A percentile compares a stretch with the other conserved stretches of the same genome.
phyloP scores from a whole-genome alignment of 805 yeast genomes.

The Metschnikowia sp. region DNA sequence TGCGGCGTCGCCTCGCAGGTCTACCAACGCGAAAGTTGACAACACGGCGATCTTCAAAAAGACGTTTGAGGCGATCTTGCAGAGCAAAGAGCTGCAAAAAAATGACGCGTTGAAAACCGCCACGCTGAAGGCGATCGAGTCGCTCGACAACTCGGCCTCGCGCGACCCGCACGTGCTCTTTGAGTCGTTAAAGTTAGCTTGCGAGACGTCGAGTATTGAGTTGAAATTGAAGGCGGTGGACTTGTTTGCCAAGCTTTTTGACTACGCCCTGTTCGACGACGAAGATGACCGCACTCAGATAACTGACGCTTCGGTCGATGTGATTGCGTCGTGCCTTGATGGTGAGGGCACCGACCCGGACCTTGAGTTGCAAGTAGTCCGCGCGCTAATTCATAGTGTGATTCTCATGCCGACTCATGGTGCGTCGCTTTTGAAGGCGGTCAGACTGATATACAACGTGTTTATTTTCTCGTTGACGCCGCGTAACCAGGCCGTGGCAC shows the following conservation, averaged over 20 bases:
- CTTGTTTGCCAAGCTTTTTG: conserved; percentile 80
- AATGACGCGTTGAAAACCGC: conserved; percentile 38
- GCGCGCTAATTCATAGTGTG: conserved; percentile 87
- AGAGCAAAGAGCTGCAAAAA: conserved; percentile 60
- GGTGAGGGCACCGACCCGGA: conserved; percentile 90
- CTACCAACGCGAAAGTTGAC: conserved; percentile 17
- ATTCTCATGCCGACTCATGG: conserved; percentile 88
- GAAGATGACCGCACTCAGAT: conserved; percentile 48
- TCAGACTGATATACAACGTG: conserved; percentile 89
- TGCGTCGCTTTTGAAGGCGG: conserved; percentile 79
- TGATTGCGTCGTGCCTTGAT: conserved; percentile 79
- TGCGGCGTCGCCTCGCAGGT: not conserved
- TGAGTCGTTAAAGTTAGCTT: conserved; percentile 72
- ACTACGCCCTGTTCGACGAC: conserved; percentile 74
- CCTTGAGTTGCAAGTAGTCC: conserved; percentile 87
- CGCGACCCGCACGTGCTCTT: conserved; percentile 56
- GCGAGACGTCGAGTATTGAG: conserved; percentile 63
- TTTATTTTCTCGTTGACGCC: conserved; percentile 81
- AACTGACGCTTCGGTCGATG: conserved; percentile 80
- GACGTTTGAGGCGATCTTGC: conserved; percentile 55
- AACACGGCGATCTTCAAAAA: conserved; percentile 39
- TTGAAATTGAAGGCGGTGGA: conserved; percentile 76
- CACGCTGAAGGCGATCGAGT: conserved; percentile 40
- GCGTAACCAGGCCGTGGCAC: conserved; percentile 89
- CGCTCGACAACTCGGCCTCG: conserved; percentile 32